Conservation (phyloP, 2,329 filamentous ascomycete species). For the Tothia fuscella region DNA sequence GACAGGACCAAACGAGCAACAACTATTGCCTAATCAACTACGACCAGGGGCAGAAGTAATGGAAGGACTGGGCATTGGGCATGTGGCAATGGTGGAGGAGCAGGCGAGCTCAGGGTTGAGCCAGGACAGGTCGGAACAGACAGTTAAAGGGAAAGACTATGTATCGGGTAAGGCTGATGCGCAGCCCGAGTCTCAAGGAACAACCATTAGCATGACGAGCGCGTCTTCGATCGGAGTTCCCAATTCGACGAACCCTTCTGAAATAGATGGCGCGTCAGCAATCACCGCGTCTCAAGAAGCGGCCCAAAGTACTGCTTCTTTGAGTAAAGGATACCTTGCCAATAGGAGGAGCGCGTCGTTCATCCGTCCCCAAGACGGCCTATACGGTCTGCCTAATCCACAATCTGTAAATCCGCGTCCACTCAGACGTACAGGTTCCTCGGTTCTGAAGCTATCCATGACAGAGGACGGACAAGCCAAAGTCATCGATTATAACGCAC, state of each 20-base stretch:
- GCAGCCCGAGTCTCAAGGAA: not conserved
- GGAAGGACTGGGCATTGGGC: not conserved
- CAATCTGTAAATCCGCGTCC: constrained; percentile 17
- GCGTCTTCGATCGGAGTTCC: not conserved
- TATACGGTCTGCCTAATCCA: constrained; percentile 15
- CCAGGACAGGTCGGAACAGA: no score
- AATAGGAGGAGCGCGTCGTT: constrained; percentile 34
- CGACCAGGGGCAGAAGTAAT: no score
- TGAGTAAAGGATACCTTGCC: constrained; percentile 28
- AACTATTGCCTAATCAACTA: no score
- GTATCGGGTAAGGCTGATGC: not conserved
- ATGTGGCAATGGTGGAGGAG: not conserved
- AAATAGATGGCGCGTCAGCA: not conserved
- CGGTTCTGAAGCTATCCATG: constrained; percentile 63
- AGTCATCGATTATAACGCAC: constrained; percentile 53
- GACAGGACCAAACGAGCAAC: not conserved
- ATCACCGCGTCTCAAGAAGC: constrained; percentile 1
- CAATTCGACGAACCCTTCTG: not conserved
- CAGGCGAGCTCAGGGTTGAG: no score
- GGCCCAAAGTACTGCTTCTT: not conserved
- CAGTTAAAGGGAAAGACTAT: no score
- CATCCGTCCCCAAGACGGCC: constrained; percentile 22
- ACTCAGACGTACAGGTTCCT: constrained; percentile 16
- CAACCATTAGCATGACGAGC: not conserved
- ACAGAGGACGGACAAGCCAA: constrained; percentile 88